Evolutionary conservation across 257 asterid species (phyloP).

Genomic region (Voacanga thouarsii): DNA sequence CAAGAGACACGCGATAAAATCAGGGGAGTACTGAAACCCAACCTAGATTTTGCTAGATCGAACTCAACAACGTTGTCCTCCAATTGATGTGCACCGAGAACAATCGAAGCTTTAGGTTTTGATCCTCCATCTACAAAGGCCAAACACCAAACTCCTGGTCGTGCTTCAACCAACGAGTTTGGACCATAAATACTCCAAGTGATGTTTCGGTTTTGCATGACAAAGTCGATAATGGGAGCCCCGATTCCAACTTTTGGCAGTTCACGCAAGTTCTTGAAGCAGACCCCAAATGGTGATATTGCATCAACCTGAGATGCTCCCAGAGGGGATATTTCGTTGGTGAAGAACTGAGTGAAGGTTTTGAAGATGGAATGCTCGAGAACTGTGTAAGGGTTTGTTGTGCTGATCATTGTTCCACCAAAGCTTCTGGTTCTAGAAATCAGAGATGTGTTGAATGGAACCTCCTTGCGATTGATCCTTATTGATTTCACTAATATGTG

Average conservation of each 20-base stretch:
- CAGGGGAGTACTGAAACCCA: constrained; percentile 24
- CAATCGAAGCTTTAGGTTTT: constrained; percentile 26
- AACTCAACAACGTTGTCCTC: constrained; percentile 32
- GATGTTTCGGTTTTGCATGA: constrained; percentile 26
- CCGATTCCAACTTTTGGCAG: constrained; percentile 17
- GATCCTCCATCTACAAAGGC: constrained; percentile 41
- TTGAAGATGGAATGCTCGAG: constrained; percentile 35
- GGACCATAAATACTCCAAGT: constrained; percentile 29
- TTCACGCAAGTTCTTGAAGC: constrained; percentile 33
- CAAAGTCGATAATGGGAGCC: constrained; percentile 40
- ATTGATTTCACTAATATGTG: constrained; percentile 34
- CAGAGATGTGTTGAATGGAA: constrained; percentile 32
- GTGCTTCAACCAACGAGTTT: constrained; percentile 27
- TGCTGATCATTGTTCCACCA: constrained; percentile 40
- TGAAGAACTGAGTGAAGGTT: constrained; percentile 25
- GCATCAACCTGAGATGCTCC: constrained; percentile 35
- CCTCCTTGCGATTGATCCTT: constrained; percentile 24
- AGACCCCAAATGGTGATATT: constrained; percentile 38
- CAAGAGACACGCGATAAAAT: constrained; percentile 16
- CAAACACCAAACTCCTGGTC: constrained; percentile 27
- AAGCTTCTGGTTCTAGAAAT: constrained; percentile 29
- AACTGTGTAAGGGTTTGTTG: constrained; percentile 41
- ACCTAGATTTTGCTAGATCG: constrained; percentile 26
- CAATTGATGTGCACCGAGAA: constrained; percentile 33
- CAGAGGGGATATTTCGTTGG: constrained; percentile 1